Evolutionary conservation across 305 asterid genomes (phyloP).

Genomic region (Fraxinus greggii): DNA sequence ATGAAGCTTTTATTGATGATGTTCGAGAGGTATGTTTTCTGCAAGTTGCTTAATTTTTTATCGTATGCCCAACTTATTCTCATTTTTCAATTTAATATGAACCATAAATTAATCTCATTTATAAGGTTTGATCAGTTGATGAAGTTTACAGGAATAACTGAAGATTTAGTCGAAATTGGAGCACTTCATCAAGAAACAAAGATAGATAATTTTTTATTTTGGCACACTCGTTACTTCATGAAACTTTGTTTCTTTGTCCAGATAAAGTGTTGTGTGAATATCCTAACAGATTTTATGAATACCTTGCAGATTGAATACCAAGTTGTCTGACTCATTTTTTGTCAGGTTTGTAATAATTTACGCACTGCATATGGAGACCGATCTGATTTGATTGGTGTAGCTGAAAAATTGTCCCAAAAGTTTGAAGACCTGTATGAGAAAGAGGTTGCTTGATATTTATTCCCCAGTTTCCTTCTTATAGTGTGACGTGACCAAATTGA

Average conservation of each 20-base stretch:
- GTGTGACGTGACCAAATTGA: neutral
- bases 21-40: conserved; percentile 75
- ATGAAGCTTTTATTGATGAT: conserved; percentile 87
- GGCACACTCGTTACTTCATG: neutral
- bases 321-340: conserved; percentile 19
- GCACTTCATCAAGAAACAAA: neutral
- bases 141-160: neutral
- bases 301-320: conserved; percentile 11
- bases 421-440: conserved; percentile 75
- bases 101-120: neutral
- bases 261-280: neutral
- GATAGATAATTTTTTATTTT: neutral
- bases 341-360: conserved; percentile 78
- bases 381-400: conserved; percentile 57
- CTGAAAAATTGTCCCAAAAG: conserved; percentile 52
- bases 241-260: neutral
- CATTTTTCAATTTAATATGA: neutral
- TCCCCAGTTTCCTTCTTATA: conserved; percentile 14
- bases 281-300: neutral
- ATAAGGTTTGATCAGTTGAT: neutral
- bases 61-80: conserved; percentile 11
- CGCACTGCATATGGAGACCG: conserved; percentile 63
- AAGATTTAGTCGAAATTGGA: neutral
- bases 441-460: conserved; percentile 55
- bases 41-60: conserved; percentile 16